A percentile compares a stretch with the other conserved stretches of the same genome.
Conservation (phyloP, 2,329 filamentous ascomycete species). For the Harringtonia aguacate region DNA sequence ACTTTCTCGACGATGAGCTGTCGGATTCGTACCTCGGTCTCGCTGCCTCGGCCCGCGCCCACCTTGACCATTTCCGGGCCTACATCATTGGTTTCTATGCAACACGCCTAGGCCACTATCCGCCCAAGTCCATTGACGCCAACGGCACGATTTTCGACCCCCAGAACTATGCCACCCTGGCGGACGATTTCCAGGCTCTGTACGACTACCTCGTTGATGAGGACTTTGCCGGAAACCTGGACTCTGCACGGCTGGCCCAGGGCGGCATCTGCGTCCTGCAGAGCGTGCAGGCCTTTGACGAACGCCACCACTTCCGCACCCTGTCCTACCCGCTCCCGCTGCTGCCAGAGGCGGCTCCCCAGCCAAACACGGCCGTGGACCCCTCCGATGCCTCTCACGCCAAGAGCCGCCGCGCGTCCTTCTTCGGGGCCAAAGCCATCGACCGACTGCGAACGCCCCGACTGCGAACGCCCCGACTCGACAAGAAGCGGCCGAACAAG, state of each 20-base stretch:
- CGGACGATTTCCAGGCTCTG: slow-evolving; percentile 57
- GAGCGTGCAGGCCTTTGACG: slow-evolving; percentile 56
- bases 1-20: slow-evolving; percentile 62
- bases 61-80: slow-evolving; percentile 62
- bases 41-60: slow-evolving; percentile 45
- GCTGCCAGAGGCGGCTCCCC: slow-evolving; percentile 37
- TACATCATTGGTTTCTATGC: slow-evolving; percentile 59
- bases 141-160: slow-evolving; percentile 42
- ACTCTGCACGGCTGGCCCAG: slow-evolving; percentile 42
- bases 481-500: slow-evolving; percentile 34
- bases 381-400: too few species aligned
- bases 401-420: slow-evolving; percentile 24
- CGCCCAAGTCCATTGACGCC: slow-evolving; percentile 38
- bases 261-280: slow-evolving; percentile 63
- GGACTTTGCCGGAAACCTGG: slow-evolving; percentile 34
- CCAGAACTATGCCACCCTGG: slow-evolving; percentile 48
- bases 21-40: slow-evolving; percentile 57
- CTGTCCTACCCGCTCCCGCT: slow-evolving; percentile 58
- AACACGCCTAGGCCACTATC: slow-evolving; percentile 60
- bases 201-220: slow-evolving; percentile 63
- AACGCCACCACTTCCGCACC: slow-evolving; percentile 44
- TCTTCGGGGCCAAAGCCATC: slow-evolving; percentile 24
- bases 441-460: slow-evolving; percentile 4
- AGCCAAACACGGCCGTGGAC: too few species aligned
- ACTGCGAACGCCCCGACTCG: slow-evolving; percentile 17